Evolutionary conservation across 139 green algal species (phyloP), one percentile per base, ranked within the genome.

Genomic region (Picochlorum sp.): DNA sequence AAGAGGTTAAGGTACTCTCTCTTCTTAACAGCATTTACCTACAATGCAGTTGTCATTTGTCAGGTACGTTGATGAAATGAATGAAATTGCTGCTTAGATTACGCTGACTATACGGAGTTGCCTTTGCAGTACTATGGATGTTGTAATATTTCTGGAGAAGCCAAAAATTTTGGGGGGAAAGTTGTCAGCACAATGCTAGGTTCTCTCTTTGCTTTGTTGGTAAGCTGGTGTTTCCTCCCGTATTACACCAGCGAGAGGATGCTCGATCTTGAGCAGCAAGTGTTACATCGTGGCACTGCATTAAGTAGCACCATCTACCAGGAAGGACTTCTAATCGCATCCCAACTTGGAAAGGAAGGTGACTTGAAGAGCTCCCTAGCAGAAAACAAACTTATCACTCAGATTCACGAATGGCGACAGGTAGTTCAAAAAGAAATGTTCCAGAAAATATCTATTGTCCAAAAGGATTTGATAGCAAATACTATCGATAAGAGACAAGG

Each of bases 91-190:
- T n/a, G n/a, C n/a, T n/a, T n/a, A n/a, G n/a, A n/a, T n/a, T n/a
- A n/a, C n/a, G n/a, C n/a, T n/a, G n/a, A n/a, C n/a, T n/a, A n/a
- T n/a, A n/a, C n/a, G n/a, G n/a, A n/a, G n/a, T n/a, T n/a, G n/a
- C n/a, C n/a, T n/a, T n/a, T n/a, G n/a, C n/a, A 47, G 45, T 68
- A 68, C 33, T 54, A 55, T 44, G 61, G 61, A 35, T 68, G 61
- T 49, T 68, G 61, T 32, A 37, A 61, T 28, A n/a, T 54, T 20
- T 3, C 49, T 4, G 61, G 61, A 20, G 32, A 53, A 49, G 44
- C 50, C 0, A 24, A 43, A 3, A 28, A 51, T 2, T 68, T 43
- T 29, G 61, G 32, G 1, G 61, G 50, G 1, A 68, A 68, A 56
- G 61, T 61, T 5, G 5, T 68, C 6, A 31, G 14, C 45, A 68